Base-by-base conservation (phyloP, 1,139 yeast species). In the Hanseniaspora uvarum region DNA sequence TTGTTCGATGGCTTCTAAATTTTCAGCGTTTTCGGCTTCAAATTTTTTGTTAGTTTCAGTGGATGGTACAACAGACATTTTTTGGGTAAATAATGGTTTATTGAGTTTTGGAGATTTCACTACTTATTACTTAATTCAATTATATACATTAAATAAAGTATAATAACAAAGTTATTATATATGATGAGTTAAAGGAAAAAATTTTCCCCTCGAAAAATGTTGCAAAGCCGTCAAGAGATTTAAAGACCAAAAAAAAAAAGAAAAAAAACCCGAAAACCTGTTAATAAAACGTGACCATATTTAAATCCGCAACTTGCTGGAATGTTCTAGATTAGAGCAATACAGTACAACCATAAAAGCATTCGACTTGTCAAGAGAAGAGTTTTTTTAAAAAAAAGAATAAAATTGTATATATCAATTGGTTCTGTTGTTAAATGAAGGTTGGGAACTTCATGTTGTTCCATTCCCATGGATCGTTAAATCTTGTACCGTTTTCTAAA, bases 401-500 rank as follows among this genome's bases (percentile, higher is more conserved):
- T n/a, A n/a, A n/a, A n/a, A n/a, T n/a, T n/a, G n/a, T 34, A 16
- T 34, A n/a, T n/a, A 34, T 41, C 33, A 8, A 30, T 7, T n/a
- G n/a, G n/a, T n/a, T n/a, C n/a, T n/a, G n/a, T n/a, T n/a, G n/a
- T 57, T 56, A 67, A 36, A 62, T 59, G 53, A 68, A 68, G 50
- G 64, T 68, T 56, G 72, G 72, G 56, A 69, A 62, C 38, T 63
- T 63, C 56, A 61, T 58, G 45, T 60, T 62, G 43, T 58, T 56
- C 94, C 94, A 85, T 62, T 73, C 79, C 78, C 81, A 81, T 58
- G 96, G 94, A 66, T 87, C 86, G 68, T 87, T 87, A 73, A 87
- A 86, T 71, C 96, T 79, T 61, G 86, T 73, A 62, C 76, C 75
- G 59, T 72, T 75, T 68, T 88, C 85, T 66, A 87, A 76, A 47